Evolutionary conservation across 257 asterid genomes (phyloP).

Genomic region (Nicotiana obtusifolia): DNA sequence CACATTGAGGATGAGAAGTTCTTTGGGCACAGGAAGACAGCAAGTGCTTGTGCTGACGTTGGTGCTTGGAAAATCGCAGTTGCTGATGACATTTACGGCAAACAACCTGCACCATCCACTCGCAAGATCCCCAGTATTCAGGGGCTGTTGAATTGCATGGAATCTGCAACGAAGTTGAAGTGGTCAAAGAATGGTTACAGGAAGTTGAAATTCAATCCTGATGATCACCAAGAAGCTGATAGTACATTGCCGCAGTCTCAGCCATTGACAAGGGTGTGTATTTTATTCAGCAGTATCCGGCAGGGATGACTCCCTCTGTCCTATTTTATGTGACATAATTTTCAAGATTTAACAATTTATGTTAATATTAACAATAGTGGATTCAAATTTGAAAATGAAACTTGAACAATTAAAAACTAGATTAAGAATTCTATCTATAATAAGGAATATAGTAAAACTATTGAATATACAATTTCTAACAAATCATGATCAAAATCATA

Average conservation of each 20-base stretch:
- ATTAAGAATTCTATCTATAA: neutral
- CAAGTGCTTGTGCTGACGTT: constrained; percentile 88
- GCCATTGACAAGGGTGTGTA: constrained; percentile 54
- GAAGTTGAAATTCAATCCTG: constrained; percentile 48
- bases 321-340: neutral
- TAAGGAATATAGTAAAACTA: neutral
- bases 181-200: constrained; percentile 77
- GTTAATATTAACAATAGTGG: neutral
- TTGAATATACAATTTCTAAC: neutral
- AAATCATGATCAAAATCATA: neutral
- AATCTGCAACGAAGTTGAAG: constrained; percentile 57
- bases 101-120: constrained; percentile 41
- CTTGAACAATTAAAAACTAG: neutral
- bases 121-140: constrained; percentile 74
- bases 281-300: neutral
- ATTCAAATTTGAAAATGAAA: neutral
- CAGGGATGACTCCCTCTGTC: neutral
- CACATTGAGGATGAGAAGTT: constrained; percentile 47
- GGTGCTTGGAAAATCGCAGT: constrained; percentile 65
- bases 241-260: constrained; percentile 45
- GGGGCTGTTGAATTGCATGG: constrained; percentile 61
- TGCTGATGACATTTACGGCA: constrained; percentile 38
- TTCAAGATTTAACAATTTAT: neutral
- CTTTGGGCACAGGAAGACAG: constrained; percentile 81
- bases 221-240: constrained; percentile 48